phyloP scores from a whole-genome alignment of 2,329 filamentous ascomycete species.

The Colletotrichum tofieldiae region DNA sequence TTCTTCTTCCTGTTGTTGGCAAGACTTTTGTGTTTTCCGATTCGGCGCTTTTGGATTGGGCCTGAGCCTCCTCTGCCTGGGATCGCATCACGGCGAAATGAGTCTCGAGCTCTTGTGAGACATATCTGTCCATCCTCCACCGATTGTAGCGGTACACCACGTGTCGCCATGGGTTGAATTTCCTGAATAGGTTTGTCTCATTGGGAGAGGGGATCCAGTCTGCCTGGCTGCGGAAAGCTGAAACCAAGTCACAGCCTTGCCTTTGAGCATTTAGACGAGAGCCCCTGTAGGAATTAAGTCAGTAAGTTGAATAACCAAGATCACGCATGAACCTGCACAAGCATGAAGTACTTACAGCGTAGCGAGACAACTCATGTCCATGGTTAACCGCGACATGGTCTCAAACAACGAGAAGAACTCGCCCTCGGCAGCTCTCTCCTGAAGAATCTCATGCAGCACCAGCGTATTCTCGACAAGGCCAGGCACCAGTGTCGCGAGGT shows the following conservation, averaged over 20 bases:
- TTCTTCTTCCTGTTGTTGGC: neutral
- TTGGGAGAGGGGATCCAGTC: constrained; percentile 20
- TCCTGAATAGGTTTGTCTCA: constrained; percentile 13
- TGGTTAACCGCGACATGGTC: constrained; percentile 55
- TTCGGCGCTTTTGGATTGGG: neutral
- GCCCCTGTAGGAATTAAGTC: neutral
- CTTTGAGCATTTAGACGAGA: constrained; percentile 10
- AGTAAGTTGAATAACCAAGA: neutral
- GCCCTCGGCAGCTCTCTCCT: constrained; percentile 3
- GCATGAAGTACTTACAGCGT: constrained; percentile 45
- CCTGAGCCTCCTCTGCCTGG: neutral
- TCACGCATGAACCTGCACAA: neutral
- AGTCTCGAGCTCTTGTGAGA: constrained; percentile 9
- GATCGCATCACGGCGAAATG: constrained; percentile 9
- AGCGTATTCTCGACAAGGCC: constrained; percentile 56
- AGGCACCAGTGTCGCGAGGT: constrained; percentile 53
- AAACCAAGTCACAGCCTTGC: constrained; percentile 12
- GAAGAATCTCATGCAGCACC: constrained; percentile 48
- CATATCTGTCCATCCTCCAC: constrained; percentile 13
- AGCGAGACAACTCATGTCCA: constrained; percentile 57
- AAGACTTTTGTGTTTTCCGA: neutral
- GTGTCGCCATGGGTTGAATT: constrained; percentile 8
- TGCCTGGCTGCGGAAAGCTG: constrained; percentile 11
- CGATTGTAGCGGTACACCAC: constrained; percentile 15
- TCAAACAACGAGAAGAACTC: constrained; percentile 50